Conservation (phyloP, 441 rosid species). For the Biscutella laevigata region DNA sequence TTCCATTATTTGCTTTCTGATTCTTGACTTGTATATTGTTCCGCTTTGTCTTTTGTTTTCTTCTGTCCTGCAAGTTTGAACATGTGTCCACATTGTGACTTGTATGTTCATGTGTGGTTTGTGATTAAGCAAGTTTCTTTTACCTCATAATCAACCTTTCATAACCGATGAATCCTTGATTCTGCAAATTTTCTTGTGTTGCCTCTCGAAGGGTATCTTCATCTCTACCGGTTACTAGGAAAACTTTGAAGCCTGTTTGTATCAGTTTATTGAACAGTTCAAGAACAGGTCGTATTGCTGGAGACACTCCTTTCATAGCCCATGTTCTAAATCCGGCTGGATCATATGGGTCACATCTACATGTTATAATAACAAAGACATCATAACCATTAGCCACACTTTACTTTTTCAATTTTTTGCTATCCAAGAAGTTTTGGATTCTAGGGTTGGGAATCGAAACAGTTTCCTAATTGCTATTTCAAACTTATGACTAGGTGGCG, state of each 20-base stretch:
- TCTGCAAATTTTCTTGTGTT: slow-evolving; percentile 47
- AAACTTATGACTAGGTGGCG: too few relatives aligned
- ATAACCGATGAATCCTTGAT: slow-evolving; percentile 57
- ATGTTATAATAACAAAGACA: background rate
- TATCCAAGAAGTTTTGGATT: too few relatives aligned
- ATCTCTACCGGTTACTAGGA: slow-evolving; percentile 72
- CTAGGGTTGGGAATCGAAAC: too few relatives aligned
- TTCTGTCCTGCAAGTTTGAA: slow-evolving; percentile 32
- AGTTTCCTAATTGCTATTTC: too few relatives aligned
- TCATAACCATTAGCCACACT: background rate
- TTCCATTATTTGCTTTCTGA: slow-evolving; percentile 49
- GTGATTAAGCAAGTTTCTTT: too few relatives aligned
- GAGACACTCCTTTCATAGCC: slow-evolving; percentile 61
- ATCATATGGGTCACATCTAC: slow-evolving; percentile 79
- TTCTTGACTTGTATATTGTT: slow-evolving; percentile 43
- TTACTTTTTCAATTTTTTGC: too few relatives aligned
- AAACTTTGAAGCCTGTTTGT: slow-evolving; percentile 51
- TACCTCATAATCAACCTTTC: slow-evolving; percentile 66
- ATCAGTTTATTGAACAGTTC: slow-evolving; percentile 38
- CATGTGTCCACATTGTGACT: too few relatives aligned
- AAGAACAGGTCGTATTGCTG: slow-evolving; percentile 54
- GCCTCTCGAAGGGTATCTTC: slow-evolving; percentile 44
- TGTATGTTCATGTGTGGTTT: too few relatives aligned
- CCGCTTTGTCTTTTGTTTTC: slow-evolving; percentile 47
- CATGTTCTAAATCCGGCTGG: slow-evolving; percentile 54